A percentile compares a stretch with the other conserved stretches of the same genome.
These are phyloP conservation scores for Lipomyces yamanashiensis DNA, from an alignment of 805 yeast genomes.

Conservation along the genomic window DNA sequence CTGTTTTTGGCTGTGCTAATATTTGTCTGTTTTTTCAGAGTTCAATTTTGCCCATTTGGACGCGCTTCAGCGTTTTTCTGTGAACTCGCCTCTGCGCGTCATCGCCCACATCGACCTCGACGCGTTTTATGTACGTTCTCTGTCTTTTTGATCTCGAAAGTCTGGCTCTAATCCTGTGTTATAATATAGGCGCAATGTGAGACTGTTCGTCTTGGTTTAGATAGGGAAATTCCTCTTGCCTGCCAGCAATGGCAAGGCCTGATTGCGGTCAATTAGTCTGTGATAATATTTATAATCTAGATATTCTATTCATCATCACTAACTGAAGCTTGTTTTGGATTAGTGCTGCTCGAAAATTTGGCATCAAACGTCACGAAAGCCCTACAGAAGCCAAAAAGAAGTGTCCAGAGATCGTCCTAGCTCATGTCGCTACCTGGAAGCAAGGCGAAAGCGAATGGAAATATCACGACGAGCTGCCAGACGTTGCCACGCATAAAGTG, in stretches of 20 bases:
- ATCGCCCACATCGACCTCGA: constrained; percentile 88
- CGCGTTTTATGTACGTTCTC: constrained; percentile 71
- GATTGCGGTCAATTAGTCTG: constrained; percentile 70
- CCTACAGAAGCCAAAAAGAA: constrained; percentile 68
- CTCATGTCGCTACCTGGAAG: constrained; percentile 92
- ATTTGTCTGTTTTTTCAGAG: background rate
- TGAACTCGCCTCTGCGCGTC: constrained; percentile 59
- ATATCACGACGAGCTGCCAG: constrained; percentile 57
- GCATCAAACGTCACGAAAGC: constrained; percentile 78
- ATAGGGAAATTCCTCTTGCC: constrained; percentile 78
- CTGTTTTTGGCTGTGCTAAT: background rate
- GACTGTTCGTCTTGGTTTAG: constrained; percentile 69
- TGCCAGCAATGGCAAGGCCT: constrained; percentile 92
- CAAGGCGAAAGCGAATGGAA: constrained; percentile 87
- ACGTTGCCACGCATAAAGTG: constrained; percentile 73
- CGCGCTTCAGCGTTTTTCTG: constrained; percentile 16
- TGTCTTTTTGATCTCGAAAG: background rate
- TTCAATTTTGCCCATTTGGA: constrained; percentile 24
- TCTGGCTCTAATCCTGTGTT: background rate
- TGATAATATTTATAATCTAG: background rate
- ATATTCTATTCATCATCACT: background rate
- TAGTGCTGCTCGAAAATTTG: constrained; percentile 85
- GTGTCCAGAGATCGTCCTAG: constrained; percentile 76
- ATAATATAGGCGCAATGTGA: constrained; percentile 71
- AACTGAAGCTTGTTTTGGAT: constrained; percentile 43